These are phyloP conservation scores for Amyloporia xantha DNA, from an alignment of 768 basidiomycete species.

Conservation along the genomic window DNA sequence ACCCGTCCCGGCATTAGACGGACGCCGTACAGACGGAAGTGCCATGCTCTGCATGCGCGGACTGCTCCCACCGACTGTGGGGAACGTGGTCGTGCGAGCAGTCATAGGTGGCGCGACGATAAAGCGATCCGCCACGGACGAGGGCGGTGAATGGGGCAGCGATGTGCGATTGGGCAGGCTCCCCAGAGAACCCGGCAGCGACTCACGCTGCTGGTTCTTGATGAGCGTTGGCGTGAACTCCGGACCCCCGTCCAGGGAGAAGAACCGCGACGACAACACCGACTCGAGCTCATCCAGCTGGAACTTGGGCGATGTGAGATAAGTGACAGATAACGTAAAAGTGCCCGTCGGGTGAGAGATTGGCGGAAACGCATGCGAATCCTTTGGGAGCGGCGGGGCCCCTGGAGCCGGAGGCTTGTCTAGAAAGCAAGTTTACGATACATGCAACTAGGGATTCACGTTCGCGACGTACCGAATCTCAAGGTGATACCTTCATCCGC, in stretches of 20 bases:
- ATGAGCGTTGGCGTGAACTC: constrained; percentile 69
- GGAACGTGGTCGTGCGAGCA: constrained; percentile 32
- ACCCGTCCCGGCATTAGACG: constrained; percentile 25
- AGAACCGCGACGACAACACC: constrained; percentile 64
- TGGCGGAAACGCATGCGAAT: constrained; percentile 54
- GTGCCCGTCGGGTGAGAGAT: constrained; percentile 65
- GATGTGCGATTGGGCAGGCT: constrained; percentile 36
- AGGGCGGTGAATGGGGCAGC: constrained; percentile 41
- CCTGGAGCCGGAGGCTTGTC: constrained; percentile 35
- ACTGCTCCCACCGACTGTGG: constrained; percentile 18
- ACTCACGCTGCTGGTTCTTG: constrained; percentile 57
- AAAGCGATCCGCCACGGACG: constrained; percentile 39
- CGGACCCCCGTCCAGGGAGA: constrained; percentile 57
- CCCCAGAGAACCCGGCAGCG: constrained; percentile 36
- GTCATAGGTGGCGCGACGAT: constrained; percentile 29
- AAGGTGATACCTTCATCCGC: constrained; percentile 27
- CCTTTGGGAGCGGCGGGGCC: constrained; percentile 37
- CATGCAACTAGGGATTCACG: neutral
- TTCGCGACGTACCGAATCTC: constrained; percentile 27
- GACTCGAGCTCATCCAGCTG: constrained; percentile 73
- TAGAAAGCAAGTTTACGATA: too few relatives aligned
- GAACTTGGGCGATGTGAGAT: constrained; percentile 64
- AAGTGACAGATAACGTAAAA: constrained; percentile 54
- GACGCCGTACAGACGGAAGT: constrained; percentile 29
- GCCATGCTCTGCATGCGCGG: constrained; percentile 30